Percentiles rank a stretch among this genome's conserved stretches.
Conservation (phyloP, 2,329 filamentous ascomycete species). For the Periconia digitata region DNA sequence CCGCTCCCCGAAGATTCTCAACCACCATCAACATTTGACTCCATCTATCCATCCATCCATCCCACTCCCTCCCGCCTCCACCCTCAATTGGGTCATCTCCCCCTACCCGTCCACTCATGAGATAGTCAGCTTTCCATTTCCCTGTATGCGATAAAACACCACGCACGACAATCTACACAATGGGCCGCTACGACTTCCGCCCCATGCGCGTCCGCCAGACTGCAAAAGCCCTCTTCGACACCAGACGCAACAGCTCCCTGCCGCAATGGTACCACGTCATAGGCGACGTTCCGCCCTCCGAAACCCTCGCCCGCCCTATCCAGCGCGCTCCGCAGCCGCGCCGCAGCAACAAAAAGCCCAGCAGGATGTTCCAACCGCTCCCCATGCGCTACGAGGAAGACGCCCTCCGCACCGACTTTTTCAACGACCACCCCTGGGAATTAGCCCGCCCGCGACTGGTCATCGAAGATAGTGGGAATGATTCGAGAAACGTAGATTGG, state of each 20-base stretch:
- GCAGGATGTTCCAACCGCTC: constrained; percentile 78
- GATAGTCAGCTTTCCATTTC: not conserved
- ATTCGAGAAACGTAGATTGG: constrained; percentile 78
- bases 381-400: constrained; percentile 82
- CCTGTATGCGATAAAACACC: not conserved
- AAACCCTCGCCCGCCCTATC: constrained; percentile 59
- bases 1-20: constrained; percentile 1
- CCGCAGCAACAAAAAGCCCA: constrained; percentile 57
- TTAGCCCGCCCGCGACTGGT: constrained; percentile 83
- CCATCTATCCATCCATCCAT: not conserved
- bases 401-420: constrained; percentile 76
- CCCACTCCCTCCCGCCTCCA: not conserved
- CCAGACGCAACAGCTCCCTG: constrained; percentile 42
- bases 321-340: constrained; percentile 52
- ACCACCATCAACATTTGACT: no score
- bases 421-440: constrained; percentile 95
- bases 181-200: constrained; percentile 57
- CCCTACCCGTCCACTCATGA: not conserved
- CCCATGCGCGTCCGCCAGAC: constrained; percentile 56
- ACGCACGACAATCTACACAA: constrained; percentile 19
- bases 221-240: constrained; percentile 53
- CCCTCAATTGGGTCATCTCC: not conserved
- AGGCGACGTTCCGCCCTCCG: constrained; percentile 60
- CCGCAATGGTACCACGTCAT: constrained; percentile 62
- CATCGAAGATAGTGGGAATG: constrained; percentile 82